Percentiles rank a stretch among this genome's conserved stretches.
phyloP scores from a whole-genome alignment of 768 basidiomycete genomes.

The Lactifluus piperatus region DNA sequence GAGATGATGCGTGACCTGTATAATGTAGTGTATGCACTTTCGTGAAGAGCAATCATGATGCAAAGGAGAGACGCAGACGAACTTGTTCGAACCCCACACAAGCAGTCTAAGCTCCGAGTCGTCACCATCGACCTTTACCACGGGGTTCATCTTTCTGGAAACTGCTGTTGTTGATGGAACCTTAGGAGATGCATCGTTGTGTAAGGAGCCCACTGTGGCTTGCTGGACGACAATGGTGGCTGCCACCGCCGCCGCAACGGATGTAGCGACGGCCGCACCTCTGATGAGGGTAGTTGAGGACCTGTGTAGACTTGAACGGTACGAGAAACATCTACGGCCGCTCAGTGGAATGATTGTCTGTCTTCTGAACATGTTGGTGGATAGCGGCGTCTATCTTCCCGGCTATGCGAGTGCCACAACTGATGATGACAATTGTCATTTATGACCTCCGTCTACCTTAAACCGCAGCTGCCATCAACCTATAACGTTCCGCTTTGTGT shows the following conservation, averaged over 20 bases:
- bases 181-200: slow-evolving; percentile 29
- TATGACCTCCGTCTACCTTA: no score
- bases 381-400: no score
- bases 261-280: slow-evolving; percentile 3
- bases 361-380: slow-evolving; percentile 13
- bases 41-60: not conserved
- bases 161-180: not conserved
- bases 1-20: slow-evolving; percentile 40
- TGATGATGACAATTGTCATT: no score
- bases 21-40: not conserved
- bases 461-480: no score
- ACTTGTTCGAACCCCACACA: slow-evolving; percentile 76
- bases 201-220: slow-evolving; percentile 18
- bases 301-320: not conserved
- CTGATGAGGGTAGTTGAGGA: not conserved
- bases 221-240: slow-evolving; percentile 6
- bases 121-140: slow-evolving; percentile 29
- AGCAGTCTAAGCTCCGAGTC: slow-evolving; percentile 27
- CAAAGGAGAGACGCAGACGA: not conserved
- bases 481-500: no score
- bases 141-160: not conserved
- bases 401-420: no score
- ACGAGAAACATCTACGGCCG: slow-evolving; percentile 4
- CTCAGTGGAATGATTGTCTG: not conserved
- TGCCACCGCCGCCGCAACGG: not conserved